Evolutionary conservation across 2,329 filamentous ascomycete species (phyloP).

Genomic region (Neonectria ditissima): DNA sequence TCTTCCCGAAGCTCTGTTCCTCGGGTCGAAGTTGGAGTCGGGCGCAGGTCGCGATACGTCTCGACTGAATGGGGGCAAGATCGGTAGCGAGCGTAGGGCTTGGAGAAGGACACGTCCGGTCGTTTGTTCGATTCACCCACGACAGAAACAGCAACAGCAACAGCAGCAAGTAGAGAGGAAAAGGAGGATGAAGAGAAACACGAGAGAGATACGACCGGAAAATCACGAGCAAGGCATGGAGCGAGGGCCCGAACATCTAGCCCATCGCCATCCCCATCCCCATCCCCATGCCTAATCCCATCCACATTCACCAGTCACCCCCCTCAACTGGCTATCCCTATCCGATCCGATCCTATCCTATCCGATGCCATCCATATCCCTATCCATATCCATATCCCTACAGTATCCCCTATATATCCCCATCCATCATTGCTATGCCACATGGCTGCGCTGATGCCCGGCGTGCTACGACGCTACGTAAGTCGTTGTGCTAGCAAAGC

Average conservation of each 20-base stretch:
- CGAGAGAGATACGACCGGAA: slow-evolving; percentile 8
- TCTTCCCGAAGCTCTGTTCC: slow-evolving; percentile 20
- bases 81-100: slow-evolving; percentile 15
- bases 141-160: slow-evolving; percentile 5
- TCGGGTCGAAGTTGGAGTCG: slow-evolving; percentile 19
- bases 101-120: slow-evolving; percentile 18
- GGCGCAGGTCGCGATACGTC: slow-evolving; percentile 11
- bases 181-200: slow-evolving; percentile 14
- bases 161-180: slow-evolving; percentile 3
- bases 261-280: slow-evolving; percentile 10
- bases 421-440: slow-evolving; percentile 33
- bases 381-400: slow-evolving; percentile 18
- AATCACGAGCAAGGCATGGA: slow-evolving; percentile 12
- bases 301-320: slow-evolving; percentile 4
- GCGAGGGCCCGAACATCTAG: slow-evolving; percentile 26
- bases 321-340: slow-evolving; percentile 17
- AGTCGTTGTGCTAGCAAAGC: slow-evolving; percentile 11
- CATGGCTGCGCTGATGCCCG: slow-evolving; percentile 19
- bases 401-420: slow-evolving; percentile 24
- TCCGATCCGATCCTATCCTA: slow-evolving; percentile 28
- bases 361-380: slow-evolving; percentile 39
- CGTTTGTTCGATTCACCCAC: slow-evolving; percentile 22
- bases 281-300: slow-evolving; percentile 12
- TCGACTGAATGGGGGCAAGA: slow-evolving; percentile 7
- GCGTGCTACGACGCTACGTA: slow-evolving; percentile 20